Evolutionary conservation across 805 yeast genomes (phyloP), one percentile per base, ranked within the genome.

Genomic region (Candida bentonensis): DNA sequence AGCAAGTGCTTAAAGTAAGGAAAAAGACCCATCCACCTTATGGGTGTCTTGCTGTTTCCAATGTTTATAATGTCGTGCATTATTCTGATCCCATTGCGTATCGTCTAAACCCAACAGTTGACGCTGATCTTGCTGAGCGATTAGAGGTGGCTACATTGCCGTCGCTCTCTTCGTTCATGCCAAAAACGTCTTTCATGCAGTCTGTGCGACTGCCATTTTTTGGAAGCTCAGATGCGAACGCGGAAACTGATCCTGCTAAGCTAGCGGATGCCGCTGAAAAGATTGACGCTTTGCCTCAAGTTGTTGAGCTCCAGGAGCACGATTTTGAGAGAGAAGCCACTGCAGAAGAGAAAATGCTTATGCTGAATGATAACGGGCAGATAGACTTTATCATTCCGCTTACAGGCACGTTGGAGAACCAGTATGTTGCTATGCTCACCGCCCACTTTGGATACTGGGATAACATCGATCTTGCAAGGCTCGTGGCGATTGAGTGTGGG

Each of bases 381-480:
- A 67, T 92, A 1, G 98, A 89, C 61, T 88, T 81, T 63, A 68
- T 79, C 2, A 62, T 89, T 33, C 67, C 68, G 2, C 48, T 54
- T 21, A 49, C 59, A 1, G 83, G 87, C 2, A 68, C 80, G 15
- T 72, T 88, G 49, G 94, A 86, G 49, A 74, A 85, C 42, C 87
- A 92, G 46, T 65, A 87, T 40, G 68, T 89, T 13, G 75, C 84
- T 22, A 88, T 95, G 15, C 67, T 89, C 5, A 83, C 83, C 42
- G 92, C 97, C 0, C 98, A 89, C 62, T 79, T 84, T 2, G 78
- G 87, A 25, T 89, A 89, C 63, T 84, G 94, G 68, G 94, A 85
- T 53, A 94, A 85, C 49, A 68, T 75, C 43, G 87, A 87, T 52
- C 76, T 89, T 43, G 89, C 95, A 0, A 83, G 87, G 36, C 48